Conservation (phyloP, 805 yeast genomes). For the Metschnikowia reukaufii region DNA sequence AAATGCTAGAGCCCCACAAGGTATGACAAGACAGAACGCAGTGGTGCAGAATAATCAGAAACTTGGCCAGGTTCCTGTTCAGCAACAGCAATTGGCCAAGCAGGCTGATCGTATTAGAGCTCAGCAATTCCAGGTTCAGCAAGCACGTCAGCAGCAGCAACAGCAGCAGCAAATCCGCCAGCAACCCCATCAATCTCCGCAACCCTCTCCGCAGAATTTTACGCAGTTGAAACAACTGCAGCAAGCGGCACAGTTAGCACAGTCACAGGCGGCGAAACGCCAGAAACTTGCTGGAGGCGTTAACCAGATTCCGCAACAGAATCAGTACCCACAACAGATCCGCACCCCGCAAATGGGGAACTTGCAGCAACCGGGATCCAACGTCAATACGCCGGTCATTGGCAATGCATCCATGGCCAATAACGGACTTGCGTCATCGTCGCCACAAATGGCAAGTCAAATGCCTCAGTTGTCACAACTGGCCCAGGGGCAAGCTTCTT, state of each 20-base stretch:
- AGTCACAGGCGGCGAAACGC: conserved; percentile 17
- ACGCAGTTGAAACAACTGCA: conserved; percentile 16
- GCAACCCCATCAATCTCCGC: conserved; percentile 11
- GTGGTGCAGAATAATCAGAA: conserved; percentile 9
- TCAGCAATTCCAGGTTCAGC: conserved; percentile 19
- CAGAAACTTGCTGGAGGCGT: conserved; percentile 14
- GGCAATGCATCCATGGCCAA: conserved; percentile 14
- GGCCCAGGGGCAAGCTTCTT: conserved; percentile 12
- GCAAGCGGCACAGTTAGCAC: conserved; percentile 12
- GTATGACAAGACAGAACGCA: conserved; percentile 2
- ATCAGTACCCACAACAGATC: conserved; percentile 10
- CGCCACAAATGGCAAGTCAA: conserved; percentile 17
- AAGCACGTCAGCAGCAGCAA: conserved; percentile 20
- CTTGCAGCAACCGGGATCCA: conserved; percentile 13
- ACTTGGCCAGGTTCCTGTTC: conserved; percentile 10
- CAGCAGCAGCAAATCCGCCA: conserved; percentile 16
- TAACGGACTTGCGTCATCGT: conserved; percentile 11
- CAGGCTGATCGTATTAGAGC: conserved; percentile 18
- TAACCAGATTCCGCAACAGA: conserved; percentile 14
- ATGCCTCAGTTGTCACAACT: conserved; percentile 12
- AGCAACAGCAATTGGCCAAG: conserved; percentile 15
- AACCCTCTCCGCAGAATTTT: conserved; percentile 6
- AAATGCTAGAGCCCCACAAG: conserved; percentile 6
- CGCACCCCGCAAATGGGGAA: conserved; percentile 18
- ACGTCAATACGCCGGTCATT: conserved; percentile 18